Conservation (phyloP, 106 monocot species). For the Dioscorea zingiberensis region DNA sequence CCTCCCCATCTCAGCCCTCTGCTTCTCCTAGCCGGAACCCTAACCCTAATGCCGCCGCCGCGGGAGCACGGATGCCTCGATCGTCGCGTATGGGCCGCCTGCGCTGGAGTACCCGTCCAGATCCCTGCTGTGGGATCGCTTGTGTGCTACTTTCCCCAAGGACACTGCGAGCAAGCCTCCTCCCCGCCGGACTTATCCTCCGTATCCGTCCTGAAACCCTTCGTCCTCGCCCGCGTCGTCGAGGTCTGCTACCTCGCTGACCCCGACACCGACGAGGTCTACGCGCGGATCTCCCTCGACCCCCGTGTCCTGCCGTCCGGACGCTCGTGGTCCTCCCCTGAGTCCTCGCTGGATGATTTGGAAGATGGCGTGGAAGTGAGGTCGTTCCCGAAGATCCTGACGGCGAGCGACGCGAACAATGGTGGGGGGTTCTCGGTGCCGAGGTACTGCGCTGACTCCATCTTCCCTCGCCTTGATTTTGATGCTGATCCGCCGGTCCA, state of each 20-base stretch:
- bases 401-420: conserved; percentile 74
- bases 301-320: background rate
- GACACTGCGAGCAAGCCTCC: conserved; percentile 41
- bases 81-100: conserved; percentile 29
- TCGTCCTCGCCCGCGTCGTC: conserved; percentile 19
- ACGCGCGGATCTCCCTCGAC: conserved; percentile 16
- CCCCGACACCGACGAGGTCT: conserved; percentile 37
- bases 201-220: background rate
- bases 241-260: conserved; percentile 31
- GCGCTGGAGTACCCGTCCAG: conserved; percentile 16
- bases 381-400: conserved; percentile 19
- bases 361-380: background rate
- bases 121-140: conserved; percentile 29
- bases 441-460: conserved; percentile 49
- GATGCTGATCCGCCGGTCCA: conserved; percentile 35
- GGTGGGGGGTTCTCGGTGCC: conserved; percentile 82
- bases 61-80: conserved; percentile 7
- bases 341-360: background rate
- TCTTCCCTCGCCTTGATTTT: conserved; percentile 53
- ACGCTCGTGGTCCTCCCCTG: background rate
- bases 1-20: no score
- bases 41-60: conserved; percentile 7
- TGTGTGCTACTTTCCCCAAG: conserved; percentile 57
- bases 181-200: conserved; percentile 11
- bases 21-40: no score